Conservation (phyloP, 2,329 filamentous ascomycete genomes). For the Lasiodiplodia citricola region DNA sequence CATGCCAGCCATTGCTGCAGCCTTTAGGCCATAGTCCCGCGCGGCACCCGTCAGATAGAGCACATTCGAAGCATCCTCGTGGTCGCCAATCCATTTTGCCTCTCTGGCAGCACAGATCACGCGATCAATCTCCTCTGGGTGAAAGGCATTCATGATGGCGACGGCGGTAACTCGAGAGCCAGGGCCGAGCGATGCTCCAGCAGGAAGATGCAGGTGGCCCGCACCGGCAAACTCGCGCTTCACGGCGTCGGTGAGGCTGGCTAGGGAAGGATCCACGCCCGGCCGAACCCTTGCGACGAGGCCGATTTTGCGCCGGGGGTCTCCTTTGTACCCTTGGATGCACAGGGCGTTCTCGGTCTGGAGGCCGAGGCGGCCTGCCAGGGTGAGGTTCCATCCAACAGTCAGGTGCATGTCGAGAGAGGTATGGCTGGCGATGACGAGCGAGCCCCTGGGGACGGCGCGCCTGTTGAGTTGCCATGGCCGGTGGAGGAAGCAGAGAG, state of each 20-base stretch:
- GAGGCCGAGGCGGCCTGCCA: constrained; percentile 42
- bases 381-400: constrained; percentile 44
- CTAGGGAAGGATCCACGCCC: neutral
- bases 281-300: constrained; percentile 37
- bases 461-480: constrained; percentile 40
- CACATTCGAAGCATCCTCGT: constrained; percentile 36
- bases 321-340: constrained; percentile 47
- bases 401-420: constrained; percentile 47
- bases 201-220: constrained; percentile 27
- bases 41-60: constrained; percentile 48
- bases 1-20: constrained; percentile 40
- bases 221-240: constrained; percentile 36
- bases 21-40: constrained; percentile 39
- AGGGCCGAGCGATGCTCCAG: constrained; percentile 2
- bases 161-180: constrained; percentile 29
- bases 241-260: constrained; percentile 29
- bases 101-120: constrained; percentile 38
- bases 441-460: constrained; percentile 35
- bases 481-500: constrained; percentile 40
- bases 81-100: constrained; percentile 33
- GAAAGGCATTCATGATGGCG: constrained; percentile 50
- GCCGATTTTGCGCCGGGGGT: constrained; percentile 44
- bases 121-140: constrained; percentile 42
- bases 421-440: constrained; percentile 43
- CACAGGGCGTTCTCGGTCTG: constrained; percentile 36